Evolutionary conservation across 805 yeast species (phyloP), one percentile per base, ranked within the genome.

Genomic region (Kuraishia piskuri): DNA sequence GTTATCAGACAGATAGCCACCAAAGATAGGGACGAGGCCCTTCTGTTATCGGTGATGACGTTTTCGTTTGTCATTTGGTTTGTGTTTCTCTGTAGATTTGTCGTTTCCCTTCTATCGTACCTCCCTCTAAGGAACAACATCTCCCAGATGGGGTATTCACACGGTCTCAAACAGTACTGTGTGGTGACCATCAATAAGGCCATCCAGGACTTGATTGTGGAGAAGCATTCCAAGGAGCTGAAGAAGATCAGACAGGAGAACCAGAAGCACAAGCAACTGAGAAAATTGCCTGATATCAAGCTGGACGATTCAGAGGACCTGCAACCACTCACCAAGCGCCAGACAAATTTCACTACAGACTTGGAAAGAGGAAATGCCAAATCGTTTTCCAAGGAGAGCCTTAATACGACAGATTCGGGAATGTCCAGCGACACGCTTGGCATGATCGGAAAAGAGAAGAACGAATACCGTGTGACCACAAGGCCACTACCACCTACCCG

Each of bases 61-160:
- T 75, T 86, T 54, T 86, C 96, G 1, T 80, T 90, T 60, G 64
- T 79, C 17, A 77, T 90, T 59, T 90, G 94, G 91, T 70, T 82
- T 12, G 67, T 86, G 52, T 86, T 87, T 72, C 76, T 86, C 55
- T 61, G 79, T 52, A 74, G 75, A 63, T 78, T 86, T 54, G 58
- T 72, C 22, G 61, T 81, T 53, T 91, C 89, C 0, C 56, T 84
- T 57, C 40, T 81, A 1, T 71, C 76, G 55, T 74, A 75, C 49
- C 58, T 79, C 14, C 86, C 83, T 2, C 76, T 85, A 1, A 26
- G 50, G n/a, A 75, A 73, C 58, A 71, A 75, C 52, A 62, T 76
- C 12, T 65, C 75, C 44, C 63, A 67, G 19, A 62, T 64, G 48
- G 71, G 69, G 2, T 69, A 63, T 52, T 74, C 72, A 50, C 58